These are phyloP conservation scores for Parietichytrium sp. DNA, from an alignment of 108 stramenopile genomes.

Conservation along the genomic window DNA sequence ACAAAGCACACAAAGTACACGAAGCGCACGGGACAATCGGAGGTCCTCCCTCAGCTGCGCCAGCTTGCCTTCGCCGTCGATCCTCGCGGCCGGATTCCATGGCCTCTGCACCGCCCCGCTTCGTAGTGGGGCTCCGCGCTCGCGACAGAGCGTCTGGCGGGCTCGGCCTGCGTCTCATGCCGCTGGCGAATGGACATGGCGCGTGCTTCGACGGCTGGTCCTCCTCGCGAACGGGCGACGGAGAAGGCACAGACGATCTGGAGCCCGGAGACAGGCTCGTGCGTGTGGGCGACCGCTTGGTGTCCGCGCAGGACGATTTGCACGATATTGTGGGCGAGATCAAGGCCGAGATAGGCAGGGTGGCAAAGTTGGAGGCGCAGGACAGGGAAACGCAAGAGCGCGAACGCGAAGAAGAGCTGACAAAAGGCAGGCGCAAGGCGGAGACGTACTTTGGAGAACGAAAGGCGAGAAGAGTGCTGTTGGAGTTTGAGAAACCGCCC, in stretches of 20 bases:
- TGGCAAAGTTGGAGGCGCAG: neutral
- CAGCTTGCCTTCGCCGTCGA: too few species aligned
- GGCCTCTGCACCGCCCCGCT: too few species aligned
- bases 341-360: neutral
- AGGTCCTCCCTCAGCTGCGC: too few species aligned
- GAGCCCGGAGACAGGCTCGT: slow-evolving; percentile 21
- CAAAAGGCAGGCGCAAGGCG: too few species aligned
- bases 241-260: neutral
- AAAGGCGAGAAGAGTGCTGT: too few species aligned
- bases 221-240: neutral
- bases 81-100: too few species aligned
- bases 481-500: too few species aligned
- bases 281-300: neutral
- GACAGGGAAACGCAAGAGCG: neutral
- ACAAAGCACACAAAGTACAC: too few species aligned
- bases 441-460: too few species aligned
- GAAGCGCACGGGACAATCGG: too few species aligned
- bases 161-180: slow-evolving; percentile 2
- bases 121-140: too few species aligned
- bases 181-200: neutral
- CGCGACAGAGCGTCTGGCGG: too few species aligned
- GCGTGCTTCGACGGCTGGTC: neutral
- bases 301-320: neutral
- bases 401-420: neutral
- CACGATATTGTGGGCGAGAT: slow-evolving; percentile 2